phyloP scores from a whole-genome alignment of 1,139 yeast species.

The Candida gigantensis region DNA sequence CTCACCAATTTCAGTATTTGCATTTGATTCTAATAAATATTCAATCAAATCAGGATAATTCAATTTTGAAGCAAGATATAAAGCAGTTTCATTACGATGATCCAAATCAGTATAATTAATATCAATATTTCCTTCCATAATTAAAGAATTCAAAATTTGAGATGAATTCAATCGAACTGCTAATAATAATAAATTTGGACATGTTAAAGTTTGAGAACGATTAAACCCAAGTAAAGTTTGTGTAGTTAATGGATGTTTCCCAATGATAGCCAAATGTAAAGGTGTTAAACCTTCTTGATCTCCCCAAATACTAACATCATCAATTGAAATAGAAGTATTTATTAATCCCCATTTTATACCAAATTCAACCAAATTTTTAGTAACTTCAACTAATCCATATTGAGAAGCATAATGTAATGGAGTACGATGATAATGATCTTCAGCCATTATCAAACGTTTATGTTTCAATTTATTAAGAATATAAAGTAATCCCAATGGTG shows the following conservation, averaged over 20 bases:
- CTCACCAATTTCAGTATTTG: slow-evolving; percentile 78
- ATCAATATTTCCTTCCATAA: slow-evolving; percentile 60
- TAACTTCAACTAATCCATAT: slow-evolving; percentile 72
- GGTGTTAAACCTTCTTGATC: slow-evolving; percentile 86
- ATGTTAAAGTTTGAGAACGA: slow-evolving; percentile 31
- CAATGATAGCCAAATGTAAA: slow-evolving; percentile 77
- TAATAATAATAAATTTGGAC: slow-evolving; percentile 59
- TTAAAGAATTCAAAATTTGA: slow-evolving; percentile 54
- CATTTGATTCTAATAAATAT: slow-evolving; percentile 54
- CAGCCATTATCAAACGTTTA: slow-evolving; percentile 57
- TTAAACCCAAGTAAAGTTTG: slow-evolving; percentile 56
- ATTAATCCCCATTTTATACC: slow-evolving; percentile 31
- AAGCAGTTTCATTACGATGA: slow-evolving; percentile 67
- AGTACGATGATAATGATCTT: slow-evolving; percentile 77
- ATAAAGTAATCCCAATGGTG: slow-evolving; percentile 27
- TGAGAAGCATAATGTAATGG: slow-evolving; percentile 92
- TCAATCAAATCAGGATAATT: slow-evolving; percentile 57
- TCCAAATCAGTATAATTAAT: slow-evolving; percentile 64
- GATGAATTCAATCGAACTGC: slow-evolving; percentile 73
- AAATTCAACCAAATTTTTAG: slow-evolving; percentile 56
- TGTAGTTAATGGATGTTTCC: slow-evolving; percentile 80
- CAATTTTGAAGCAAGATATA: slow-evolving; percentile 75
- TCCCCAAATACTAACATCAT: slow-evolving; percentile 66
- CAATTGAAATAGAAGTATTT: slow-evolving; percentile 52
- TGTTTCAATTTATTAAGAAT: slow-evolving; percentile 28